Evolutionary conservation across 352 stramenopile genomes (phyloP).

Genomic region (Phytopythium helicoides): DNA sequence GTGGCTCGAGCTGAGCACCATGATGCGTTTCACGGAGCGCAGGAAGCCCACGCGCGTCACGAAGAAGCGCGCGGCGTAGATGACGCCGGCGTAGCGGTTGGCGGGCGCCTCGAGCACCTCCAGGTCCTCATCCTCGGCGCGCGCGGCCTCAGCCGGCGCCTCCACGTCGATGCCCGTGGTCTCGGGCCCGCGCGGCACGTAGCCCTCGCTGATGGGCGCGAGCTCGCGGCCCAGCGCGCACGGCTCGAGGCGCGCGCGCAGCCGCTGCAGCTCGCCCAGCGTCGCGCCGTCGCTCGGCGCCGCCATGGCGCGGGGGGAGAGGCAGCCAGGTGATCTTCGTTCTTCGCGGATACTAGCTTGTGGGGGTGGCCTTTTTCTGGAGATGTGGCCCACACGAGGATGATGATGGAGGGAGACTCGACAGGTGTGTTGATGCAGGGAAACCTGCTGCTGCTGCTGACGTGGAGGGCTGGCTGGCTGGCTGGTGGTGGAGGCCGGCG

Average conservation of each 20-base stretch:
- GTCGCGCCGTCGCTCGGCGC: conserved; percentile 18
- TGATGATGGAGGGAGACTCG: no score
- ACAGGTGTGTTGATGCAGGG: no score
- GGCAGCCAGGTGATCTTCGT: no score
- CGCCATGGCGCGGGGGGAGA: conserved; percentile 2
- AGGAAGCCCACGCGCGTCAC: conserved; percentile 82
- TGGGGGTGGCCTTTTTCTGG: no score
- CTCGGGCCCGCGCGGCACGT: conserved; percentile 66
- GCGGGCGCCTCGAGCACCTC: conserved; percentile 42
- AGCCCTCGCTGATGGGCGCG: conserved; percentile 54
- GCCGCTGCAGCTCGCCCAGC: conserved; percentile 57
- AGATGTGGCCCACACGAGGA: not conserved
- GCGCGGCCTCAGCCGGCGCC: conserved; percentile 15
- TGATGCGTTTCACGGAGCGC: conserved; percentile 69
- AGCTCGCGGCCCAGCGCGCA: conserved; percentile 50
- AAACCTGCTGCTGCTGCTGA: no score
- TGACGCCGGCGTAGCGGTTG: conserved; percentile 80
- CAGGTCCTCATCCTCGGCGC: conserved; percentile 37
- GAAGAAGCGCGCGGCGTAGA: conserved; percentile 86
- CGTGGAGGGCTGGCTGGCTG: no score
- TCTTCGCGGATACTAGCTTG: no score
- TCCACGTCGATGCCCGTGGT: conserved; percentile 61
- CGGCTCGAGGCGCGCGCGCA: conserved; percentile 58
- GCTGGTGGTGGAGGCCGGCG: no score
- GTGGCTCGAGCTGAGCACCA: conserved; percentile 80